Evolutionary conservation across 2,329 filamentous ascomycete species (phyloP), one percentile per base, ranked within the genome.

Genomic region (Lasiodiplodia hormozganensis): DNA sequence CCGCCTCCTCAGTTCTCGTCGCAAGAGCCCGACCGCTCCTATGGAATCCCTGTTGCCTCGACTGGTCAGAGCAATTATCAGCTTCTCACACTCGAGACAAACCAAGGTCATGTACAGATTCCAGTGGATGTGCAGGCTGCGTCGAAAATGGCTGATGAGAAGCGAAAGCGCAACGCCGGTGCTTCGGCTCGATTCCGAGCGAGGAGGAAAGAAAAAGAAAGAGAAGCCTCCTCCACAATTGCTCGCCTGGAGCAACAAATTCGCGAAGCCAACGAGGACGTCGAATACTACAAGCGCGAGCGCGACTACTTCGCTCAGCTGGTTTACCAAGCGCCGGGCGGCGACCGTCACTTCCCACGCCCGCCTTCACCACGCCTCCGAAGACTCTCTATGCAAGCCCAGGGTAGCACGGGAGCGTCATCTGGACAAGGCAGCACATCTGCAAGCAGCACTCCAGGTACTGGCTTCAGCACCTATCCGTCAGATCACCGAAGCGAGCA

Each of bases 111-210:
- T 56, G 84, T 87, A 67, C 83, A 85, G 71, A 88, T 94, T 60
- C 89, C 90, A 16, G 89, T 95, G 11, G 93, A 97, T 76, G 89
- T 92, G 53, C 91, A 93, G 72, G 91, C 93, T 73, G 93, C 91
- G 14, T 96, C 93, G 14, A 90, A 90, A 72, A 89, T 92, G 73
- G 92, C 92, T 49, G 92, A 96, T 74, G 92, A 96, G 78, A 97
- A 96, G 81, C 86, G 93, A 68, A 90, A 91, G 77, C 88, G 93
- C 64, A 97, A 97, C 75, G 93, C 93, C 51, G 92, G 92, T 58
- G 93, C 93, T 6, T 96, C 93, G 68, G 92, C 92, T 58, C 87
- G 93, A 69, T 96, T 96, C 72, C 87, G 93, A 67, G 88, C 90
- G 75, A 87, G 94, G 69, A 89, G 93, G 75, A 96, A 96, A 81